Evolutionary conservation across 225 moss, liverwort and hornwort species (phyloP).

Genomic region (Straminergon stramineum): DNA sequence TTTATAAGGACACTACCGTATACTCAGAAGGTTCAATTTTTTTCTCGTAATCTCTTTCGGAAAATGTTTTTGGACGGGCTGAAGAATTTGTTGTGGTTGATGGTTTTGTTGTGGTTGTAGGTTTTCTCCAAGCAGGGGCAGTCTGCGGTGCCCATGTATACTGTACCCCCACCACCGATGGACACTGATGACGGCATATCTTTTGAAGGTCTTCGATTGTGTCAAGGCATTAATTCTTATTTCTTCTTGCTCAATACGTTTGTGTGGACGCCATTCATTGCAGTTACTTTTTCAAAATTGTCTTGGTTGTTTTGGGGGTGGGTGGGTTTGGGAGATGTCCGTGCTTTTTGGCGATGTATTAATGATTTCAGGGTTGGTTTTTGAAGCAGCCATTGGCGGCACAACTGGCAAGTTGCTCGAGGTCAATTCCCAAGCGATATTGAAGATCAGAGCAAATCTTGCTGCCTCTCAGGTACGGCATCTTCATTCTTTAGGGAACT

Average conservation of each 20-base stretch:
- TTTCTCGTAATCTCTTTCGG: neutral
- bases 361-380: neutral
- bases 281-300: neutral
- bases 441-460: slow-evolving; percentile 77
- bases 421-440: slow-evolving; percentile 73
- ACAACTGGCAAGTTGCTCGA: slow-evolving; percentile 83
- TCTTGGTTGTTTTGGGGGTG: neutral
- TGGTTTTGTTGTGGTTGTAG: slow-evolving; percentile 27
- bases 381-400: slow-evolving; percentile 77
- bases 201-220: slow-evolving; percentile 76
- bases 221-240: slow-evolving; percentile 46
- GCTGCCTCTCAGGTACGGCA: slow-evolving; percentile 73
- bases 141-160: slow-evolving; percentile 47
- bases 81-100: slow-evolving; percentile 3
- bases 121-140: slow-evolving; percentile 48
- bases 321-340: neutral
- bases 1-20: neutral
- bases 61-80: neutral
- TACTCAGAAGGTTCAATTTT: neutral
- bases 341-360: neutral
- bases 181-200: slow-evolving; percentile 91
- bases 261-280: neutral
- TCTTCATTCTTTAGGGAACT: neutral
- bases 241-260: slow-evolving; percentile 22
- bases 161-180: slow-evolving; percentile 49